These are phyloP conservation scores for Mucuna pruriens DNA, from an alignment of 306 rosid genomes.

Conservation along the genomic window DNA sequence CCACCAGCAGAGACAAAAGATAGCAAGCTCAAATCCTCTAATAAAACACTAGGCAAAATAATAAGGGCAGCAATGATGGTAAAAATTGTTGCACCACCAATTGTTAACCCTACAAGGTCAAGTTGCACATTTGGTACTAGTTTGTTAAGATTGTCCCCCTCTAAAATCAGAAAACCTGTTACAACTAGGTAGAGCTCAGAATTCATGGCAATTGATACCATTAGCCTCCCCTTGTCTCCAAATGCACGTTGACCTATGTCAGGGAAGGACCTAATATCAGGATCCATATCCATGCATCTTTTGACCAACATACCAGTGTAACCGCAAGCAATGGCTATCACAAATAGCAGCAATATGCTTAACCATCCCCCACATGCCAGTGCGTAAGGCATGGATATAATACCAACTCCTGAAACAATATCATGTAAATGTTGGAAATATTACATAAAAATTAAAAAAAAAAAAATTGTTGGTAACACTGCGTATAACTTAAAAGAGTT, in stretches of 20 bases:
- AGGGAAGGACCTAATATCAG: slow-evolving; percentile 64
- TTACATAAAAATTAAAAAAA: too few species aligned
- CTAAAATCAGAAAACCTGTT: slow-evolving; percentile 77
- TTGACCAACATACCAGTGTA: slow-evolving; percentile 76
- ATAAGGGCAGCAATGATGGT: slow-evolving; percentile 58
- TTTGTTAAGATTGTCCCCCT: slow-evolving; percentile 74
- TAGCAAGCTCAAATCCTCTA: slow-evolving; percentile 72
- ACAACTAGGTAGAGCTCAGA: slow-evolving; percentile 75
- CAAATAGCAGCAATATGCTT: slow-evolving; percentile 65
- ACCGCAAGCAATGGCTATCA: slow-evolving; percentile 55
- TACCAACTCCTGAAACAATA: slow-evolving; percentile 76
- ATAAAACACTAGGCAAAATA: slow-evolving; percentile 77
- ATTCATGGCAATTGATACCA: slow-evolving; percentile 67
- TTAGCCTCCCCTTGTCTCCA: slow-evolving; percentile 61
- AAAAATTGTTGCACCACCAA: slow-evolving; percentile 59
- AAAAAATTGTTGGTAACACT: too few species aligned
- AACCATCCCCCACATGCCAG: slow-evolving; percentile 86
- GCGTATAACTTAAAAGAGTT: too few species aligned
- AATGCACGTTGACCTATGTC: slow-evolving; percentile 84
- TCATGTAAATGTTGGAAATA: background rate
- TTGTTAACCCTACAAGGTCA: slow-evolving; percentile 48
- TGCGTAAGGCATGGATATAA: slow-evolving; percentile 79
- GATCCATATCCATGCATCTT: slow-evolving; percentile 79
- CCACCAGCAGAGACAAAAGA: slow-evolving; percentile 83
- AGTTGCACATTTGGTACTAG: slow-evolving; percentile 54